Base-by-base conservation (phyloP, 805 yeast genomes). In the Pichia deserticola region DNA sequence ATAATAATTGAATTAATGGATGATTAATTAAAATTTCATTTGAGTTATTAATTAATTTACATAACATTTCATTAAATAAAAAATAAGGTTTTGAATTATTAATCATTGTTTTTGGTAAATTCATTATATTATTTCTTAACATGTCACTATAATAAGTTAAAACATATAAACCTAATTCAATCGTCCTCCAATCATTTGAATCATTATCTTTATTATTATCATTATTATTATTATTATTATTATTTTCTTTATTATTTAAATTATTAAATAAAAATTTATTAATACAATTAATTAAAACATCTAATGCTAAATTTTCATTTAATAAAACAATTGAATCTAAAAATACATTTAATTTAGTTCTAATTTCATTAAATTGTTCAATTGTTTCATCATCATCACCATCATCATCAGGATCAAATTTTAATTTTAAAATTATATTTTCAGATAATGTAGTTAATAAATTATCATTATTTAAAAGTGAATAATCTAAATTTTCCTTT, bases 141-240 rank as follows among this genome's bases (percentile, higher is more conserved):
- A 86, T 78, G 53, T 92, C 98, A 45, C 89, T 81, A 56, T 84
- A 82, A 56, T 82, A 84, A 47, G 81, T 78, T 60, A 93, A 75
- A 67, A 90, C 95, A 63, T 75, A 89, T 47, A 93, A 71, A 3
- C 96, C 97, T 54, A 93, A 74, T 66, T 93, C 99, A 38, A 88
- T 73, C 30, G 77, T 79, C 62, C 89, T 79, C 98, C 98, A 90
- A 55, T 82, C 79, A 33, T 48, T 47, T 15, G 54, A 37, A 27
- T 48, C 45, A 44, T 43, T 44, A 6, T 30, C 30, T 1, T 48
- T 45, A 44, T 43, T 45, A 12, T 30, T 36, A 3, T 29, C 36
- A n/a, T 36, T 29, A 20, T 38, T 40, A 27, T 5, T 36, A n/a
- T 36, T 29, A 20, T 38, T 40, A 27, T 5, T 36, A 25, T 44